phyloP scores from a whole-genome alignment of 1,284 basidiomycete species.

The Rhodotorula mucilaginosa region DNA sequence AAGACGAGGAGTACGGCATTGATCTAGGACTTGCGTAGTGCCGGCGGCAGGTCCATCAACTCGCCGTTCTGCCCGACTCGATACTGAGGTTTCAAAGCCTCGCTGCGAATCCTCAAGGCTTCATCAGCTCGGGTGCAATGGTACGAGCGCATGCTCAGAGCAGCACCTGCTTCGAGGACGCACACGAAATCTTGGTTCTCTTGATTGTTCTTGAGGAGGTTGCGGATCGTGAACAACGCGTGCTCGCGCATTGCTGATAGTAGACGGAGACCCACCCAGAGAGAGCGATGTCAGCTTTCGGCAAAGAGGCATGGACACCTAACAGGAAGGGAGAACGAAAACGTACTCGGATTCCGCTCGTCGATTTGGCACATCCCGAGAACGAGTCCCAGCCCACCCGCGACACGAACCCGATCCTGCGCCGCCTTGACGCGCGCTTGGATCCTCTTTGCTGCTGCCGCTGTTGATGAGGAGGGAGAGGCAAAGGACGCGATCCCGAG shows the following conservation, averaged over 20 bases:
- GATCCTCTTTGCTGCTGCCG: background rate
- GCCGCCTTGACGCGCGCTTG: slow-evolving; percentile 49
- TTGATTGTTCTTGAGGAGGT: slow-evolving; percentile 68
- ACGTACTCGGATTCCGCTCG: slow-evolving; percentile 82
- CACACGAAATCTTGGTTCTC: slow-evolving; percentile 77
- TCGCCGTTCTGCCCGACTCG: slow-evolving; percentile 23
- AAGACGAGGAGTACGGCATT: too few species aligned
- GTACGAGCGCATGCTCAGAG: background rate
- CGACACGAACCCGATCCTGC: slow-evolving; percentile 68
- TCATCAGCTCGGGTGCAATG: too few species aligned
- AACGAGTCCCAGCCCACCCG: slow-evolving; percentile 71
- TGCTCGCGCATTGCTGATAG: slow-evolving; percentile 77
- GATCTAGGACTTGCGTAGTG: slow-evolving; percentile 16
- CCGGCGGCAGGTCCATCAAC: slow-evolving; percentile 32
- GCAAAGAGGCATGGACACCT: too few species aligned
- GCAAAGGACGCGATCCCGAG: slow-evolving; percentile 63
- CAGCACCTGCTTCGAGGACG: slow-evolving; percentile 29
- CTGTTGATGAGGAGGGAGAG: slow-evolving; percentile 35
- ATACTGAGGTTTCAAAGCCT: slow-evolving; percentile 28
- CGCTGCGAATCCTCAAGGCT: background rate
- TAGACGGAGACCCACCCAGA: background rate
- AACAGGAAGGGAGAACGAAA: too few species aligned
- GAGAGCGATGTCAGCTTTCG: slow-evolving; percentile 1
- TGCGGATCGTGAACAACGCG: slow-evolving; percentile 76
- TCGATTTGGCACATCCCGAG: slow-evolving; percentile 84